Conservation (phyloP, 345 rosid genomes). For the Adansonia digitata region DNA sequence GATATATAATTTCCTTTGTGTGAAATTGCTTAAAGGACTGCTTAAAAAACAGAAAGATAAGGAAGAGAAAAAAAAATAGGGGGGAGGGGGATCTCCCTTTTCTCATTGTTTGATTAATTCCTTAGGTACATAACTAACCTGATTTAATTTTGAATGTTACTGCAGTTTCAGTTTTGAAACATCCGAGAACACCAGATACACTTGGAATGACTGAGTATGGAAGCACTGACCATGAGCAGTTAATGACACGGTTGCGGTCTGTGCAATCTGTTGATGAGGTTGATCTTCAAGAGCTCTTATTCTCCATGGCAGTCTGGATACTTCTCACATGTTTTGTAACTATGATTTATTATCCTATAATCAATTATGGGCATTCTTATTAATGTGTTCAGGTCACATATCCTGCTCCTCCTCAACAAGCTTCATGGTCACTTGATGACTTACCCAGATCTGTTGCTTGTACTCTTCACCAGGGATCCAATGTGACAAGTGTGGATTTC, state of each 20-base stretch:
- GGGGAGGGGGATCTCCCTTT: background rate
- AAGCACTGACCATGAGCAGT: constrained; percentile 41
- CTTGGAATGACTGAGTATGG: background rate
- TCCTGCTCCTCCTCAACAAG: constrained; percentile 52
- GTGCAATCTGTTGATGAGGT: constrained; percentile 63
- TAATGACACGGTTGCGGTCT: constrained; percentile 55
- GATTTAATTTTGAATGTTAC: background rate
- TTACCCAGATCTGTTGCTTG: constrained; percentile 57
- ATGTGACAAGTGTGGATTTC: constrained; percentile 68
- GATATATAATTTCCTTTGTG: background rate
- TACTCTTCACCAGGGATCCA: constrained; percentile 54
- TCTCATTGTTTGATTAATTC: background rate
- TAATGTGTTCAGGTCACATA: constrained; percentile 43
- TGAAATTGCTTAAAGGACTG: background rate
- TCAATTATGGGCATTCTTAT: background rate
- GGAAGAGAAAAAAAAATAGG: background rate
- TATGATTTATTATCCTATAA: background rate
- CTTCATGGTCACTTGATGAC: constrained; percentile 51
- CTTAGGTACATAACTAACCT: background rate
- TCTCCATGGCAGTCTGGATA: background rate
- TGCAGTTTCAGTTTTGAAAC: constrained; percentile 41
- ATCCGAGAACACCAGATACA: constrained; percentile 8
- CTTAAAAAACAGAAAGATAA: background rate
- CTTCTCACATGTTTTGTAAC: constrained; percentile 1
- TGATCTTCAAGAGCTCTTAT: background rate